Conservation (phyloP, 441 rosid species). For the Erodium trifolium region DNA sequence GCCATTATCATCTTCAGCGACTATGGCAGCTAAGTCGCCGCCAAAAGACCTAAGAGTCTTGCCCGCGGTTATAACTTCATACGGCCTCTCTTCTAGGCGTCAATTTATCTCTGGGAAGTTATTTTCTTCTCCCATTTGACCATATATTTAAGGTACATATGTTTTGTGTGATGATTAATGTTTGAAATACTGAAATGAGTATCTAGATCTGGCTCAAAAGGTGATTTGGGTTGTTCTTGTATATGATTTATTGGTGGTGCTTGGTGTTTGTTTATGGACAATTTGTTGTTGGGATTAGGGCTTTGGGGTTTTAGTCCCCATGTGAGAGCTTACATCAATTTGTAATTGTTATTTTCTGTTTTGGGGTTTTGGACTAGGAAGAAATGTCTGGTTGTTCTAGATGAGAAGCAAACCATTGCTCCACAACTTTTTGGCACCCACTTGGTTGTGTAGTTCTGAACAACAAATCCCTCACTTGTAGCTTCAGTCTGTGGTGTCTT, state of each 20-base stretch:
- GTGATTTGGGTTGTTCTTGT: neutral
- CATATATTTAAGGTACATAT: neutral
- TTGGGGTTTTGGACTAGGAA: too few relatives aligned
- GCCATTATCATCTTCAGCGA: neutral
- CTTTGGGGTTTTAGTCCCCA: neutral
- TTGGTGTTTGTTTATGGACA: neutral
- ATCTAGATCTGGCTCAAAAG: neutral
- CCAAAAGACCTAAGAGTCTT: too few relatives aligned
- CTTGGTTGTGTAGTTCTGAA: too few relatives aligned
- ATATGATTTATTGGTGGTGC: neutral
- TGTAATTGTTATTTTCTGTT: neutral
- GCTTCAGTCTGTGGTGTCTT: too few relatives aligned
- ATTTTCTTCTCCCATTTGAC: neutral
- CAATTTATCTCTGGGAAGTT: neutral
- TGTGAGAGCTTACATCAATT: neutral
- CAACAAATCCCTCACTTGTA: too few relatives aligned
- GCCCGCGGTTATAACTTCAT: too few relatives aligned
- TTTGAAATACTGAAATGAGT: neutral
- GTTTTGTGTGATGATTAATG: neutral
- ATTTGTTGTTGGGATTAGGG: neutral
- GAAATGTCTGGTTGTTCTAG: too few relatives aligned
- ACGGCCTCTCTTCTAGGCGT: neutral
- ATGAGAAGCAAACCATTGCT: too few relatives aligned
- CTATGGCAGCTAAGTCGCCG: too few relatives aligned
- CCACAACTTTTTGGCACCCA: too few relatives aligned